Evolutionary conservation across 345 rosid genomes (phyloP), one percentile per base, ranked within the genome.

Genomic region (Melastoma malabathricum): DNA sequence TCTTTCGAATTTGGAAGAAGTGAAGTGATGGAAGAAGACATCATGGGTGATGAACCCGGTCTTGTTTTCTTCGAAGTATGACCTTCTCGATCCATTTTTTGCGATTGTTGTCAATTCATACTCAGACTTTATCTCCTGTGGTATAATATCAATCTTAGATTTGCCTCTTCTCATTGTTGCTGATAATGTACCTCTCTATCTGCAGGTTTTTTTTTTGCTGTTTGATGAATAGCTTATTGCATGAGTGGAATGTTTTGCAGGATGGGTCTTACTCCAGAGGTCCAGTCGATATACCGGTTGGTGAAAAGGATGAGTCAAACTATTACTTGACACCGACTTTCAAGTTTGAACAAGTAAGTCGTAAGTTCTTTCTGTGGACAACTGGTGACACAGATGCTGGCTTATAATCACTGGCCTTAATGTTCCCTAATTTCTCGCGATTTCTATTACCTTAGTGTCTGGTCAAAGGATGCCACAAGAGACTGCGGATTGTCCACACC

Each of bases 401-500:
- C 17, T 50, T 27, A 6, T 27, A 27, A 27, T 27, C 6, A 27
- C 4, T 3, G 31, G 31, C 17, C 0, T 14, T 25, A 15, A 7
- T 59, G 50, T 10, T 43, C 43, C 14, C 22, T 14, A 25, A 27
- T 38, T 50, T 55, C 15, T 6, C 31, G 45, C 43, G 27, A 27
- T 49, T 2, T 53, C 56, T 41, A 16, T 45, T 43, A 51, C 34
- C 55, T 51, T 38, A 90, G 96, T 86, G 96, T 66, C 60, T 90
- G 80, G 98, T 90, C 50, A 90, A 86, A 74, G 94, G 98, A 57
- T 90, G 96, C 68, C 96, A 86, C 75, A 90, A 81, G 72, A 80
- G 96, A 72, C 82, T 90, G 20, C 81, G 98, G 8, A 75, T 83
- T 59, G 81, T 86, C 54, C 98, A 90, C 54, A 83, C 94, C 3